Evolutionary conservation across 2,329 filamentous ascomycete genomes (phyloP), one percentile per base, ranked within the genome.

Genomic region (Sporothrix variecibatus): DNA sequence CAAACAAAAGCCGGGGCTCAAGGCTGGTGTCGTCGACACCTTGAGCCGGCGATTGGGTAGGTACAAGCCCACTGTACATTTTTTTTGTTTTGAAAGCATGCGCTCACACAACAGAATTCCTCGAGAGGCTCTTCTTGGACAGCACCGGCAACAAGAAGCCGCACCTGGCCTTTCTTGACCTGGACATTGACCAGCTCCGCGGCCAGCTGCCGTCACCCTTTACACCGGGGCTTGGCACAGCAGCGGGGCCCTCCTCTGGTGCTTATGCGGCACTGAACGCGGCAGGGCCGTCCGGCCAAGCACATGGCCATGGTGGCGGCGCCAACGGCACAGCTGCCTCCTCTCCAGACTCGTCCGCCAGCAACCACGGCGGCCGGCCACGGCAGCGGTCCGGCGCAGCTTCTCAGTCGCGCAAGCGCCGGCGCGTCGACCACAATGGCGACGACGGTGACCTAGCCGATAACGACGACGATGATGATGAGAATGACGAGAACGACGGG

Each of bases 21-120:
- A 43, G 51, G 69, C 53, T 26, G 58, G 68, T 31, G 64, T 74
- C 17, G 72, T 74, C 38, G 70, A 71, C 34, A 70, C 73, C 17
- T 56, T 77, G 26, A 60, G 64, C 34, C 72, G 75, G 1, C 73
- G 75, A 34, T 20, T 76, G 40, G 73, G 74, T 73, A n/a, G n/a
- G n/a, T n/a, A n/a, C n/a, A n/a, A n/a, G n/a, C n/a, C n/a, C n/a
- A n/a, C n/a, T n/a, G n/a, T n/a, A n/a, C n/a, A n/a, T n/a, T n/a
- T n/a, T n/a, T n/a, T n/a, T n/a, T n/a, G n/a, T n/a, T n/a, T n/a
- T n/a, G n/a, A n/a, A n/a, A n/a, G n/a, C n/a, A n/a, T n/a, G n/a
- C n/a, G 17, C 31, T 17, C 20, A 43, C 26, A 31, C 8, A 15
- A 8, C 20, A 75, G 73, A 71, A 34, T 62, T 71, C 43, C 60